phyloP scores from a whole-genome alignment of 331 rosid species.

The Stylosanthes scabra region DNA sequence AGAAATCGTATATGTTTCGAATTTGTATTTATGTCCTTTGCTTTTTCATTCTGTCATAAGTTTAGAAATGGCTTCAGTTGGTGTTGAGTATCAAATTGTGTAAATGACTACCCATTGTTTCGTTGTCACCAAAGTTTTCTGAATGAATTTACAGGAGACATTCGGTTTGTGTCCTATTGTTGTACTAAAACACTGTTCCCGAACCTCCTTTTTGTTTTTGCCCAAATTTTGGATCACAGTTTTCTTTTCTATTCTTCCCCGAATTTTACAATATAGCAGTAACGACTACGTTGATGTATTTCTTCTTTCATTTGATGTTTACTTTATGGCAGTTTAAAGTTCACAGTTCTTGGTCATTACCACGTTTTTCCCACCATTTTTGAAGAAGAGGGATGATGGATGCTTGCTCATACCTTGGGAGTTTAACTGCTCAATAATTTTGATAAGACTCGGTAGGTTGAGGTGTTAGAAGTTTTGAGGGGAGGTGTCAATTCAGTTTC shows the following conservation, averaged over 20 bases:
- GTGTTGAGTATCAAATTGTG: constrained; percentile 28
- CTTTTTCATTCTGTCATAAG: constrained; percentile 20
- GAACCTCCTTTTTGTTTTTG: constrained; percentile 31
- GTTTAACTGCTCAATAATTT: background rate
- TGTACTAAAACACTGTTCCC: constrained; percentile 15
- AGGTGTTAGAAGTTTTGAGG: background rate
- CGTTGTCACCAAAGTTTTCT: background rate
- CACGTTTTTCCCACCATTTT: background rate
- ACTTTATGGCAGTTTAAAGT: background rate
- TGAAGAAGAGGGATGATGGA: constrained; percentile 3
- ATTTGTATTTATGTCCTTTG: constrained; percentile 17
- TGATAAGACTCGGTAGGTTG: background rate
- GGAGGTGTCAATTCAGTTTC: background rate
- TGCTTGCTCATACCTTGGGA: background rate
- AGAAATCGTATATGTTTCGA: constrained; percentile 32
- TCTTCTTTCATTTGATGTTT: constrained; percentile 6
- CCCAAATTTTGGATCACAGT: background rate
- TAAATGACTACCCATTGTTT: constrained; percentile 29
- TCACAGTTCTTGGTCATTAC: background rate
- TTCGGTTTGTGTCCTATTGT: constrained; percentile 19
- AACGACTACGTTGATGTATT: background rate
- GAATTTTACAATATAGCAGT: background rate
- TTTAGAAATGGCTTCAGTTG: constrained; percentile 39
- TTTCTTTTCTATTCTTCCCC: background rate
- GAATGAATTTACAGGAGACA: constrained; percentile 20